Base-by-base conservation (phyloP, 345 rosid species). In the Dimocarpus longan region DNA sequence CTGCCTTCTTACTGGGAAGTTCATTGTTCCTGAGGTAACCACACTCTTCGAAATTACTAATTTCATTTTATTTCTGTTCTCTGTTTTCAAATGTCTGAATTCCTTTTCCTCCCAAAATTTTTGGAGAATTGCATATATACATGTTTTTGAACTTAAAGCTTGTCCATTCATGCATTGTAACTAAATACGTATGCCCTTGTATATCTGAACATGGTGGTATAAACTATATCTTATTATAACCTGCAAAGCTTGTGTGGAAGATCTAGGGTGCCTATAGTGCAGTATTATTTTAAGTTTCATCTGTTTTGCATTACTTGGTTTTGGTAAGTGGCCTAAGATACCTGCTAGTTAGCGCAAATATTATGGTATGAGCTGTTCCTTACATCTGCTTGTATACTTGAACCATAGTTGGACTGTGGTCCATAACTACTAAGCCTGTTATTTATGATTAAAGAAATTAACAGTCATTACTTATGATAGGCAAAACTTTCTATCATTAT, bases 11-110 rank as follows among this genome's bases (percentile, higher is more conserved):
- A 95, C 98, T 1, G 97, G 97, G 54, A 91, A 92, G 73, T 95
- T 95, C 88, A 95, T 95, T 68, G 98, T 95, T 80, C 98, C 98
- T 0, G 97, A 94, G 99, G 99, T 95, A 88, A 86, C 64, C 12
- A 6, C 44, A 16, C 18, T 10, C 26, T 50, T 10, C 8, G 10
- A 60, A 52, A 16, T 52, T 43, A 28, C 4, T 1, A 24, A 28
- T 26, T n/a, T 57, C 9, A 59, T 21, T 43, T 44, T 26, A 18
- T 42, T 18, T 18, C n/a, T 5, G 21, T 18, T 21, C 32, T 39
- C 3, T 57, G 5, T 4, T 11, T 50, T 15, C 32, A 26, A 21
- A 52, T 39, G 5, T 28, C 19, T 7, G 0, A 16, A 0, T 54
- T 54, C 8, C 28, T 54, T 19, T 71, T 32, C 9, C 64, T 8